phyloP scores from a whole-genome alignment of 257 asterid species.

The Marsdenia floribunda region DNA sequence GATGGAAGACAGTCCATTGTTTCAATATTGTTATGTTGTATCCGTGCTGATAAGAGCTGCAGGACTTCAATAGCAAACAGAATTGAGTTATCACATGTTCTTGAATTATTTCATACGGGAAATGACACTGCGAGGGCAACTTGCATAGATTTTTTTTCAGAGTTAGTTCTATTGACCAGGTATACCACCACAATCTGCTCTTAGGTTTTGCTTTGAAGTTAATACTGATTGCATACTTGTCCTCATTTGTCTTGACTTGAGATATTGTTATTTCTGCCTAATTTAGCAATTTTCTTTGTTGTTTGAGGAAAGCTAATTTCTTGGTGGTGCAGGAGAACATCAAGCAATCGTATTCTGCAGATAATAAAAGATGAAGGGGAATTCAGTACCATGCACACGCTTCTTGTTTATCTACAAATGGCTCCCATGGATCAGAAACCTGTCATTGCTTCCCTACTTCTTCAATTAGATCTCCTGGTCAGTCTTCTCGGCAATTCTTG shows the following conservation, averaged over 20 bases:
- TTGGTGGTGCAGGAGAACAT: slow-evolving; percentile 41
- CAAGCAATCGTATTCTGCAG: slow-evolving; percentile 58
- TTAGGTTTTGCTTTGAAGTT: not conserved
- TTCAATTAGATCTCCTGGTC: slow-evolving; percentile 81
- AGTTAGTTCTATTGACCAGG: slow-evolving; percentile 68
- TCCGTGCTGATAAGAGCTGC: slow-evolving; percentile 51
- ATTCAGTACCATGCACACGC: slow-evolving; percentile 69
- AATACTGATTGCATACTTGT: not conserved
- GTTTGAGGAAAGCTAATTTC: not conserved
- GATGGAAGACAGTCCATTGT: slow-evolving; percentile 46
- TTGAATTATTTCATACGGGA: slow-evolving; percentile 70
- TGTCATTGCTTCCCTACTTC: slow-evolving; percentile 65
- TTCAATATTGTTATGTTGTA: slow-evolving; percentile 54
- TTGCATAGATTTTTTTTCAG: slow-evolving; percentile 66
- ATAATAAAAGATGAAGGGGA: slow-evolving; percentile 76
- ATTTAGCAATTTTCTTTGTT: not conserved
- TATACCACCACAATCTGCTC: slow-evolving; percentile 16
- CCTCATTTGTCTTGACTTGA: not conserved
- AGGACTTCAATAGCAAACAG: slow-evolving; percentile 47
- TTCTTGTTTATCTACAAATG: slow-evolving; percentile 73
- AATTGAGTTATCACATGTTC: slow-evolving; percentile 56
- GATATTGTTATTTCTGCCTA: no score
- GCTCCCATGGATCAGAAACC: slow-evolving; percentile 79
- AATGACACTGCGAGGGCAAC: slow-evolving; percentile 47
- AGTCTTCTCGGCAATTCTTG: slow-evolving; percentile 16